A percentile compares a stretch with the other conserved stretches of the same genome.
Evolutionary conservation across 768 basidiomycete genomes (phyloP).

Genomic region (Termitomyces bulborhizus): DNA sequence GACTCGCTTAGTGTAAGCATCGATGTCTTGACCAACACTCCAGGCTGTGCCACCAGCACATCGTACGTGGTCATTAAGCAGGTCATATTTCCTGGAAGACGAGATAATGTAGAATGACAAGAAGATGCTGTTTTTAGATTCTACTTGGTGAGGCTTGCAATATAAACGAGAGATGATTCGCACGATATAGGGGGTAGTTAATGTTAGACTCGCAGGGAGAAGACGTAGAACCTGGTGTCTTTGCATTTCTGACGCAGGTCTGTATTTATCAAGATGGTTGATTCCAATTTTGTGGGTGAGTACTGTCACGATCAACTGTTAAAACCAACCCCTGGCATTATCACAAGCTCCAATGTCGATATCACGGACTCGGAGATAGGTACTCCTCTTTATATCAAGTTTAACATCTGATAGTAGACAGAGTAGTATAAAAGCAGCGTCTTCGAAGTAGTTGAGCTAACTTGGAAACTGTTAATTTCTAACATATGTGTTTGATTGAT

Average conservation of each 20-base stretch:
- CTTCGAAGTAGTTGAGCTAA: too few relatives aligned
- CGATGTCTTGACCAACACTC: background rate
- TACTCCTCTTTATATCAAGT: too few relatives aligned
- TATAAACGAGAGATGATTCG: background rate
- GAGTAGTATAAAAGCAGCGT: too few relatives aligned
- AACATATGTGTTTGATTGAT: too few relatives aligned
- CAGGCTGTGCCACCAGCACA: background rate
- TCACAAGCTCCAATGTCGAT: too few relatives aligned
- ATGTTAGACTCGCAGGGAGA: background rate
- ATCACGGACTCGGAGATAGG: too few relatives aligned
- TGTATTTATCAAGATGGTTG: constrained; percentile 1
- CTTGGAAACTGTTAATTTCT: too few relatives aligned
- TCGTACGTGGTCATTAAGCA: background rate
- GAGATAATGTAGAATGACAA: background rate
- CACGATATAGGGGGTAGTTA: background rate
- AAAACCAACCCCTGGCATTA: too few relatives aligned
- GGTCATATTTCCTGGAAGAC: background rate
- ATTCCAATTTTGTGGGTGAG: background rate
- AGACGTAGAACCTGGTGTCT: background rate
- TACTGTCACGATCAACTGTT: too few relatives aligned
- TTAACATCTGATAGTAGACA: too few relatives aligned
- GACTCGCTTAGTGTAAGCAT: constrained; percentile 6
- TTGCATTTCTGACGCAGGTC: background rate
- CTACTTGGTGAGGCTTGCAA: background rate
- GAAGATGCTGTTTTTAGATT: background rate